Conservation (phyloP, 2,329 filamentous ascomycete species). For the Fusarium lateritium region DNA sequence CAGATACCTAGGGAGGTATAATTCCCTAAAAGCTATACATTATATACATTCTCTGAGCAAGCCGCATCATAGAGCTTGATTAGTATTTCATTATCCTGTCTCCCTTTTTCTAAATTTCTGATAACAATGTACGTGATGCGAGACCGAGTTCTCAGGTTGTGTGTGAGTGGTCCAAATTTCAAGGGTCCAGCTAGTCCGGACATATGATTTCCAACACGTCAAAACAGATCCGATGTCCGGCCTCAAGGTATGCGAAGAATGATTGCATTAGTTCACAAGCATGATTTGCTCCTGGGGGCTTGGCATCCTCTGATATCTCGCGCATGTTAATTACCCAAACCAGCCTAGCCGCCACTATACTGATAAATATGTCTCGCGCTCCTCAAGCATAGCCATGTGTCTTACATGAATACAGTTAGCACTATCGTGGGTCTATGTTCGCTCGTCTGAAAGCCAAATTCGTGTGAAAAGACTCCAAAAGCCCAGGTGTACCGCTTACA, state of each 20-base stretch:
- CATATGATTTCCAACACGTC: neutral
- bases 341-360: neutral
- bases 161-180: neutral
- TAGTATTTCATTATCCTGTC: neutral
- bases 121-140: neutral
- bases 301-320: neutral
- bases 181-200: neutral
- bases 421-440: neutral
- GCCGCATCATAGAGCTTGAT: neutral
- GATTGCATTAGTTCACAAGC: neutral
- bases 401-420: neutral
- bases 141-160: neutral
- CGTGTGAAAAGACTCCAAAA: neutral
- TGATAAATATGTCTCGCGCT: no score
- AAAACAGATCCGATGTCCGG: neutral
- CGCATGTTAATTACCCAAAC: neutral
- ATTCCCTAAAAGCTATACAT: conserved; percentile 22
- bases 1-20: conserved; percentile 19
- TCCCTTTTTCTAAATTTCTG: neutral
- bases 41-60: conserved; percentile 34
- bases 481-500: neutral
- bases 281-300: neutral
- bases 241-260: neutral
- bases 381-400: no score
- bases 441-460: neutral